Evolutionary conservation across 345 rosid genomes (phyloP).

Genomic region (Durio zibethinus): DNA sequence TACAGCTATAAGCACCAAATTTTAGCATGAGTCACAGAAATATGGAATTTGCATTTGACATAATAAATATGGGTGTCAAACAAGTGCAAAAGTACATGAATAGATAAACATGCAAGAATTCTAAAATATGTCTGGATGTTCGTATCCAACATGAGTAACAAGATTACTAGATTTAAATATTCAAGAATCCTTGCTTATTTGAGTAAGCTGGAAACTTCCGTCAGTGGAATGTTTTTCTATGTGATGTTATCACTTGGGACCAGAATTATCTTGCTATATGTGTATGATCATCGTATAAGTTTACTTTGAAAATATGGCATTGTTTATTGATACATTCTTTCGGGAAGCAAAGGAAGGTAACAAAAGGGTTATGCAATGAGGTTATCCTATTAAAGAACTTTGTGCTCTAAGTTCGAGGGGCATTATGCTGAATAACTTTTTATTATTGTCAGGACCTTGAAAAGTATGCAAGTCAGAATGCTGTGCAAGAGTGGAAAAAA

Average conservation of each 20-base stretch:
- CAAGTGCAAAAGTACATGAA: background rate
- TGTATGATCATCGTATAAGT: background rate
- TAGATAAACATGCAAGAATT: background rate
- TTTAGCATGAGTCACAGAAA: background rate
- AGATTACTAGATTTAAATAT: background rate
- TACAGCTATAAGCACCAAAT: background rate
- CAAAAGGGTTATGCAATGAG: background rate
- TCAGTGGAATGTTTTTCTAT: background rate
- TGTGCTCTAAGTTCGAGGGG: background rate
- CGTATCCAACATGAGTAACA: background rate
- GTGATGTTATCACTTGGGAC: background rate
- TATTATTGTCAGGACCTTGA: slow-evolving; percentile 63
- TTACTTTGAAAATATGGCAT: background rate
- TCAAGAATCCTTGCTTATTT: background rate
- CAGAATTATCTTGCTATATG: background rate
- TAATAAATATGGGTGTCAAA: background rate
- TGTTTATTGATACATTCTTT: background rate
- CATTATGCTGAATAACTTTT: background rate
- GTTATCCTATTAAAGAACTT: background rate
- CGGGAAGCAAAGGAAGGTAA: background rate
- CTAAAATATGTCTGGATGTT: background rate
- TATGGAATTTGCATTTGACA: background rate
- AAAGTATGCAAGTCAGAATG: slow-evolving; percentile 71
- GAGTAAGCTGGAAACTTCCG: background rate
- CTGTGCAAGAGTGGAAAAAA: slow-evolving; percentile 81